These are phyloP conservation scores for Cutaneotrichosporon cutaneum DNA, from an alignment of 1,284 basidiomycete species.

Conservation along the genomic window DNA sequence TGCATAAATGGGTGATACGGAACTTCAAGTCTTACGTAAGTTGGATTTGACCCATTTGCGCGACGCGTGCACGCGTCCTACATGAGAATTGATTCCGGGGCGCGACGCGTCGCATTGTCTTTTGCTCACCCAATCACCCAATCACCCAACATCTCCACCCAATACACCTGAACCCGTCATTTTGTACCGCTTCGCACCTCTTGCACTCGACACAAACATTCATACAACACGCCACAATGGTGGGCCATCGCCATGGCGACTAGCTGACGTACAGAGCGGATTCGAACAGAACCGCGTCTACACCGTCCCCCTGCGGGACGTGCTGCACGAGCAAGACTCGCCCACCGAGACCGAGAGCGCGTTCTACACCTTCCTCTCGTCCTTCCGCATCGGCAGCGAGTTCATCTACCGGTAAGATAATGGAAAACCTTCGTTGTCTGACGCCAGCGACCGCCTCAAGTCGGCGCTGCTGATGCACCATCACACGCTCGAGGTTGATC, in stretches of 20 bases:
- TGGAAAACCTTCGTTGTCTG: slow-evolving; percentile 4
- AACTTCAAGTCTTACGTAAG: too few species aligned
- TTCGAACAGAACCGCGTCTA: slow-evolving; percentile 78
- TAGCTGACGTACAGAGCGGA: slow-evolving; percentile 56
- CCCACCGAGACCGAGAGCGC: slow-evolving; percentile 76
- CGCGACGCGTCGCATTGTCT: not conserved
- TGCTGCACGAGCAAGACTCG: slow-evolving; percentile 59
- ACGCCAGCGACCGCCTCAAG: slow-evolving; percentile 76
- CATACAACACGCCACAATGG: slow-evolving; percentile 3
- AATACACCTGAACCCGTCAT: not conserved
- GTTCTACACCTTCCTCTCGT: slow-evolving; percentile 78
- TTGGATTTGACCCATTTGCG: too few species aligned
- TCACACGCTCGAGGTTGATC: slow-evolving; percentile 86
- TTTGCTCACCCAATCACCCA: too few species aligned
- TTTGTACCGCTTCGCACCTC: not conserved
- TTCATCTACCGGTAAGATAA: slow-evolving; percentile 73
- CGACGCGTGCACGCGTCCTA: too few species aligned
- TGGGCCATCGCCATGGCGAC: not conserved
- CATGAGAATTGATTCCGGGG: too few species aligned
- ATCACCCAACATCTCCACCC: too few species aligned
- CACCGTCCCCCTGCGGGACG: slow-evolving; percentile 69
- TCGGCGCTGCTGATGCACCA: slow-evolving; percentile 88
- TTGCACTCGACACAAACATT: not conserved
- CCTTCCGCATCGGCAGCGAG: slow-evolving; percentile 81
- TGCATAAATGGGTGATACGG: too few species aligned